Evolutionary conservation across 305 asterid species (phyloP).

Genomic region (Fraxinus velutina): DNA sequence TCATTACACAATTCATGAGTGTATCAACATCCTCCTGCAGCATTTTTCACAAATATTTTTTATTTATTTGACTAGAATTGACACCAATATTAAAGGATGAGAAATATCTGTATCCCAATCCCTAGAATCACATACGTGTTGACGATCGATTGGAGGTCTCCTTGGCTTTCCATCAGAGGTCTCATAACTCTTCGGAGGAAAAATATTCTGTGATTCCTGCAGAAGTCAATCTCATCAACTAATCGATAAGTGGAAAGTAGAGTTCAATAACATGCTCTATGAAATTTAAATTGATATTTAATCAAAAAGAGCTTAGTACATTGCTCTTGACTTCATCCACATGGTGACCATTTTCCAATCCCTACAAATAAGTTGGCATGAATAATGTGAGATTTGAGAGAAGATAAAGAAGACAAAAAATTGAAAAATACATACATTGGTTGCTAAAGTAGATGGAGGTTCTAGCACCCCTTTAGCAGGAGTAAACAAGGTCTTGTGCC

Average conservation of each 20-base stretch:
- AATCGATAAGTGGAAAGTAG: background rate
- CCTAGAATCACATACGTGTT: constrained; percentile 49
- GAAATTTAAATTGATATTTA: constrained; percentile 7
- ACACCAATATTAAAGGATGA: background rate
- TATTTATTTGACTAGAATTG: constrained; percentile 1
- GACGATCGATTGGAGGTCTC: constrained; percentile 79
- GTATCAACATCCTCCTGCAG: constrained; percentile 94
- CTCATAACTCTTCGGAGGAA: constrained; percentile 59
- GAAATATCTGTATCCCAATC: constrained; percentile 13
- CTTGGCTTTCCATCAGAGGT: constrained; percentile 78
- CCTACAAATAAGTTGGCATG: constrained; percentile 43
- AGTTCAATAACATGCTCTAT: constrained; percentile 10
- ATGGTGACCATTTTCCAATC: constrained; percentile 76
- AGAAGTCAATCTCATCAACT: constrained; percentile 18
- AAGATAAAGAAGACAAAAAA: constrained; percentile 14
- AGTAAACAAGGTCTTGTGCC: constrained; percentile 63
- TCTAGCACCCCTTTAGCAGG: constrained; percentile 54
- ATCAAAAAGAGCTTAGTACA: constrained; percentile 39
- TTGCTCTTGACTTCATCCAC: constrained; percentile 46
- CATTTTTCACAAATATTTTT: constrained; percentile 20
- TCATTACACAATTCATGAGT: constrained; percentile 78
- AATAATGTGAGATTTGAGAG: constrained; percentile 23
- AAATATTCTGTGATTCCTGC: constrained; percentile 56
- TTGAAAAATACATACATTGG: constrained; percentile 43
- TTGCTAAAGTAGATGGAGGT: constrained; percentile 36